Base-by-base conservation (phyloP, 371 early-diverging fungal genomes). In the Circinella minor region DNA sequence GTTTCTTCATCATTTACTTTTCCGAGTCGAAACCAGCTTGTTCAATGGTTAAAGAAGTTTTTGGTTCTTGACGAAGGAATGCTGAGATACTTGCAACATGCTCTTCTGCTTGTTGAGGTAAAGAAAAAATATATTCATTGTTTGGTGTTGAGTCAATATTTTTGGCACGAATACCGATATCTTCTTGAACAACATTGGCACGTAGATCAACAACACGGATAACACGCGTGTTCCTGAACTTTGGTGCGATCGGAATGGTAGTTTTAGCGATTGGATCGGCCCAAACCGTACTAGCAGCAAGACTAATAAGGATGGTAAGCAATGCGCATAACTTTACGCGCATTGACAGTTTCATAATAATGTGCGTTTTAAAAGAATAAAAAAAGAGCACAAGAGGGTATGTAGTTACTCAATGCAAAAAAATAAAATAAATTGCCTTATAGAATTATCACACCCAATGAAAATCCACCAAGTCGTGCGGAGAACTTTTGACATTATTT, bases 141-240 rank as follows among this genome's bases (percentile, higher is more conserved):
- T 77, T 81, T 47, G 86, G 71, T 34, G 74, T 67, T 8, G 74
- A 61, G 64, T 74, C 82, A 36, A 84, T 77, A 69, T 88, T 90
- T 74, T 84, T 76, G 36, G 89, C 81, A 39, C 87, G 80, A 55
- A 90, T 77, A 37, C 89, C 87, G 39, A 86, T 84, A 69, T 85
- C 81, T 72, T 90, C 89, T 18, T 90, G 87, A 48, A 86, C 86
- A 68, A 93, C 81, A 38, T 86, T 77, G 38, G 75, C 74, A 10
- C 89, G 81, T 38, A 93, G 77, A 68, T 93, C 92, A 61, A 94
- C 61, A 39, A 84, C 81, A 39, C 93, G 89, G 59, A 87, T 76
- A 20, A 89, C 74, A 72, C 92, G 92, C 55, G 73, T 74, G 76
- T 91, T 91, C 68, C 77, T 78, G 72, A 88, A 81, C 48, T 77